Conservation (phyloP, 768 basidiomycete species). For the Tricholoma furcatifolium region DNA sequence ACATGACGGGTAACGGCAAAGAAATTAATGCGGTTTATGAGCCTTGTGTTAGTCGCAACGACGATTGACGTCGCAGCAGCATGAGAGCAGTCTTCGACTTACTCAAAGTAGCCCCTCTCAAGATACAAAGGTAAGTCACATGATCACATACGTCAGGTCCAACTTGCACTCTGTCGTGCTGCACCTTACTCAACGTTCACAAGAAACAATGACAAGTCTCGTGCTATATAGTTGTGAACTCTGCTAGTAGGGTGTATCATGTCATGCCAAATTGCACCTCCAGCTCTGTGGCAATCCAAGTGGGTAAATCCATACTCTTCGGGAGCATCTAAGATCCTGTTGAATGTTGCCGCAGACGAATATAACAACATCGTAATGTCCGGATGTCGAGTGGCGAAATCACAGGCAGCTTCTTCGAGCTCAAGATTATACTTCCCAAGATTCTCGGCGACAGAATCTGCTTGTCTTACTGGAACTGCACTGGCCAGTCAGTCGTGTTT, state of each 20-base stretch:
- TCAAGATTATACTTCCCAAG: slow-evolving; percentile 43
- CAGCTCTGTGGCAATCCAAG: slow-evolving; percentile 28
- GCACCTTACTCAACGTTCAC: slow-evolving; percentile 6
- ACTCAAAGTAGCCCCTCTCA: no score
- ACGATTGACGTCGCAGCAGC: no score
- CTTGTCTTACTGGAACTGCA: background rate
- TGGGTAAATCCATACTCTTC: slow-evolving; percentile 34
- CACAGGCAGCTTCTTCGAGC: slow-evolving; percentile 28
- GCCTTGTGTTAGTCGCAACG: no score
- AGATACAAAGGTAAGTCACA: no score
- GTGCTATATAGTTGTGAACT: slow-evolving; percentile 48
- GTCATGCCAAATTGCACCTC: slow-evolving; percentile 51
- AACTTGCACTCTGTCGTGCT: no score
- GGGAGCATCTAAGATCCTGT: slow-evolving; percentile 45
- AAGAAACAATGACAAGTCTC: slow-evolving; percentile 41
- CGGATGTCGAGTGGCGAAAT: slow-evolving; percentile 38
- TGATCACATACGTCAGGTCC: no score
- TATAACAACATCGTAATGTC: slow-evolving; percentile 49
- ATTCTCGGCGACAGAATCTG: background rate
- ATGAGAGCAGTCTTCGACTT: no score
- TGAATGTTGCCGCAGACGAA: slow-evolving; percentile 48
- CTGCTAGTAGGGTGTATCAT: slow-evolving; percentile 50
- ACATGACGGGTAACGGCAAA: slow-evolving; percentile 26
- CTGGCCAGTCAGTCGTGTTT: no score
- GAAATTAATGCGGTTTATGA: background rate